Evolutionary conservation across 345 rosid genomes (phyloP).

Genomic region (Aquilaria yunnanensis): DNA sequence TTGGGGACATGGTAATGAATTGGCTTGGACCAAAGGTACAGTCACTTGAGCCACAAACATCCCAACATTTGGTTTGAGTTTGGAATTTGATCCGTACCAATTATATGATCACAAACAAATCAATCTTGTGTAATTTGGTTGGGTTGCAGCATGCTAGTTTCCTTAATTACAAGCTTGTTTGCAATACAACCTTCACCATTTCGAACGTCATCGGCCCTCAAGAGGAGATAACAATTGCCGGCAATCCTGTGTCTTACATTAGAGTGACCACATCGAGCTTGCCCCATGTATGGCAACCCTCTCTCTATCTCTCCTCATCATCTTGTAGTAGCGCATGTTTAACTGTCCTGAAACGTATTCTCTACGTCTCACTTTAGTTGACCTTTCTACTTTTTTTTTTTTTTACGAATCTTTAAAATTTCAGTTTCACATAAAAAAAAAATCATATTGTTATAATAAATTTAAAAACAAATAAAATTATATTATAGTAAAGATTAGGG

Average conservation of each 20-base stretch:
- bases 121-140: background rate
- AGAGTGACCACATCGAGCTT: conserved; percentile 32
- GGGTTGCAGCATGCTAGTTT: conserved; percentile 31
- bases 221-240: conserved; percentile 38
- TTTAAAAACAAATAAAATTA: no score
- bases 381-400: background rate
- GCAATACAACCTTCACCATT: conserved; percentile 48
- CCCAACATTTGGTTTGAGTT: background rate
- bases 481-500: no score
- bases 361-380: background rate
- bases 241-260: conserved; percentile 36
- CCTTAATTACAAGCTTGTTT: conserved; percentile 40
- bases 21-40: conserved; percentile 39
- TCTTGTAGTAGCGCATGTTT: no score
- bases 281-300: conserved; percentile 33
- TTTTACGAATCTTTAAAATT: no score
- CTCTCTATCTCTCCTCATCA: background rate
- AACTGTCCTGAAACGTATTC: no score
- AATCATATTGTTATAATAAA: no score
- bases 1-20: conserved; percentile 33
- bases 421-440: no score
- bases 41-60: background rate
- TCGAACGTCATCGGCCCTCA: conserved; percentile 51
- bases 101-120: background rate
- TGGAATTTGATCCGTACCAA: background rate